Evolutionary conservation across 2,329 filamentous ascomycete genomes (phyloP), one percentile per base, ranked within the genome.

Genomic region (Neofusicoccum cordaticola): DNA sequence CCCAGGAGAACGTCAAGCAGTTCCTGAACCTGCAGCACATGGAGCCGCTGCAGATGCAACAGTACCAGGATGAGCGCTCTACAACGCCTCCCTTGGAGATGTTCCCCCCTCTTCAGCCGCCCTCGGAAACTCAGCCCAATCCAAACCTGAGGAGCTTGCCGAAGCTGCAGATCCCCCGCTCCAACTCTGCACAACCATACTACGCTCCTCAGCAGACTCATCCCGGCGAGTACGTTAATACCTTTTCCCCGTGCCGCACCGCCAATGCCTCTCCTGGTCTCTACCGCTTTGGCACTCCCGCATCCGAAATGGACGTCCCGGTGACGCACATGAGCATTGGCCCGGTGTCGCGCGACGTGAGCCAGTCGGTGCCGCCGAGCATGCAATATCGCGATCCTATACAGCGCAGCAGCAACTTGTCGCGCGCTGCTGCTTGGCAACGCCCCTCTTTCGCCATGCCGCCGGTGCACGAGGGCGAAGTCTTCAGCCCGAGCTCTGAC

Each of bases 361-460:
- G 92, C 31, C 92, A 97, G 77, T 97, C 93, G 4, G 94, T 97
- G 0, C 94, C 94, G 48, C 94, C 94, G 6, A 89, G 96, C 79
- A 97, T 97, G 93, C 89, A 87, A 74, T 97, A 90, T 81, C 80
- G 81, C 31, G 80, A 84, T 45, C 82, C 82, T 57, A 74, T 83
- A 45, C 69, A 76, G 67, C 82, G 84, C 52, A 74, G 78, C 42
- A 79, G 77, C 22, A 71, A 74, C 35, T 15, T 60, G n/a, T 81
- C 81, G 5, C 80, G 78, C 15, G 74, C 74, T 22, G 68, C 71
- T 8, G 78, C 81, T 22, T 80, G 78, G 69, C 78, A 88, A 62
- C 86, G 89, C 2, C 89, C 90, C 0, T 91, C 89, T 5, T 86
- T 91, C 77, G 82, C 88, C 66, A 84, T 93, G 73, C 89, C 90